Percentiles rank a stretch among this genome's conserved stretches.
These are phyloP conservation scores for Gardenia jasminoides DNA, from an alignment of 257 asterid species.

Conservation along the genomic window DNA sequence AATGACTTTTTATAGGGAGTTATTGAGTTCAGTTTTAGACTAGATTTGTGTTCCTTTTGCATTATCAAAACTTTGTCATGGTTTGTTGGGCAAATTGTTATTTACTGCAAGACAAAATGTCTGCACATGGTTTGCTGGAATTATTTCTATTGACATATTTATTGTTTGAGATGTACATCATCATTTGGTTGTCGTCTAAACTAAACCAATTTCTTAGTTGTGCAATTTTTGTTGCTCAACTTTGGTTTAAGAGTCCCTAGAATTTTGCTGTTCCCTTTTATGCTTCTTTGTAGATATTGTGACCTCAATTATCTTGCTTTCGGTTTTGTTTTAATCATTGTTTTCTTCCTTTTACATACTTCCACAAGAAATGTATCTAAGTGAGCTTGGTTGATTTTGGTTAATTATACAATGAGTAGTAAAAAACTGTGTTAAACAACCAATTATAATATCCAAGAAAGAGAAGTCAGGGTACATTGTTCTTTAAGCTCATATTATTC, in stretches of 20 bases:
- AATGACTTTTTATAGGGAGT: not conserved
- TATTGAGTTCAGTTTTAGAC: not conserved
- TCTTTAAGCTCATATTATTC: not conserved
- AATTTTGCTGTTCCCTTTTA: not conserved
- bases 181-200: not conserved
- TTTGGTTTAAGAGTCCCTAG: not conserved
- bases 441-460: not conserved
- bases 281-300: not conserved
- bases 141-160: no score
- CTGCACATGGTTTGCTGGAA: no score
- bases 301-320: no score
- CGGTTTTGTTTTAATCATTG: not conserved
- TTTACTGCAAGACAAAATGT: no score
- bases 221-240: not conserved
- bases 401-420: not conserved
- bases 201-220: not conserved
- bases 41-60: not conserved
- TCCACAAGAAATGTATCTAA: not conserved
- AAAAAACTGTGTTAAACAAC: not conserved
- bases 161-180: no score
- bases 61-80: not conserved
- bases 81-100: not conserved
- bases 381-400: not conserved
- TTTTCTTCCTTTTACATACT: not conserved
- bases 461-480: not conserved